phyloP scores from a whole-genome alignment of 1,139 yeast genomes.

The Pichia sp. region DNA sequence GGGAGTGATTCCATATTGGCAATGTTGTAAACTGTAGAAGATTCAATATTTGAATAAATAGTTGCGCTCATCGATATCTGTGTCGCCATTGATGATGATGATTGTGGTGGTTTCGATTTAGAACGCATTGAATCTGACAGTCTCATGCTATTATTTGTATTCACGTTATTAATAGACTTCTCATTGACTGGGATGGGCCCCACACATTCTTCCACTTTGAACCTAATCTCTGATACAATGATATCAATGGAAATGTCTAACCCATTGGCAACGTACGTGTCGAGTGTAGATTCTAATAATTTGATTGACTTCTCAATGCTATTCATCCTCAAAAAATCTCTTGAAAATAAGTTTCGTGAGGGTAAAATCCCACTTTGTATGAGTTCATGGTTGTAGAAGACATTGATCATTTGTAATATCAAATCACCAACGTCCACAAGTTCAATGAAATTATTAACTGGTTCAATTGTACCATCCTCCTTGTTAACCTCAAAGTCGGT shows the following conservation, averaged over 20 bases:
- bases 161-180: constrained; percentile 1
- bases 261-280: constrained; percentile 88
- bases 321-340: constrained; percentile 74
- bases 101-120: constrained; percentile 8
- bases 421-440: constrained; percentile 88
- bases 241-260: constrained; percentile 86
- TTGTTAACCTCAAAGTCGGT: constrained; percentile 19
- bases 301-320: constrained; percentile 62
- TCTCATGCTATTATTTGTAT: not conserved
- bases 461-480: constrained; percentile 44
- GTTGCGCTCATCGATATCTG: not conserved
- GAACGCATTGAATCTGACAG: too few relatives aligned
- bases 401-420: constrained; percentile 87
- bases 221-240: constrained; percentile 60
- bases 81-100: constrained; percentile 6
- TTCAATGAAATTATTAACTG: constrained; percentile 81
- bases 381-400: constrained; percentile 84
- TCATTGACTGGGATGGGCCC: constrained; percentile 11
- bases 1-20: constrained; percentile 17
- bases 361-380: constrained; percentile 46
- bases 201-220: constrained; percentile 12
- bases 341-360: constrained; percentile 41
- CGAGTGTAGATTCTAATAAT: constrained; percentile 71
- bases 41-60: not conserved
- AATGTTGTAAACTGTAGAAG: constrained; percentile 29